These are phyloP conservation scores for Calocybe gangraenosa DNA, from an alignment of 768 basidiomycete species.

Conservation along the genomic window DNA sequence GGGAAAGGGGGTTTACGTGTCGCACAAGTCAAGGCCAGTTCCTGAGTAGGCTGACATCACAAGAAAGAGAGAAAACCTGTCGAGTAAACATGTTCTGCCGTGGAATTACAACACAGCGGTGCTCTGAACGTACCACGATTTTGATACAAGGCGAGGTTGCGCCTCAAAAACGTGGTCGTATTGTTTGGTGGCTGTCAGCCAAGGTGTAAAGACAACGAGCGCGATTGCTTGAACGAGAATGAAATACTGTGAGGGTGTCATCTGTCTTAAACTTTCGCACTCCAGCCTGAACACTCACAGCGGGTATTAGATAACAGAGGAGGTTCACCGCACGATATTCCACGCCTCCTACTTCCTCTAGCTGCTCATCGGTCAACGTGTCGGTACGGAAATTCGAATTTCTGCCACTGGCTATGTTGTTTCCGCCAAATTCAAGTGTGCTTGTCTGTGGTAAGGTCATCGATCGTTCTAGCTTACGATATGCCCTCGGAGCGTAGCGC, in stretches of 20 bases:
- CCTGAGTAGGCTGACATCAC: conserved; percentile 55
- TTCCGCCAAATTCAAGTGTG: conserved; percentile 41
- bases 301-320: conserved; percentile 45
- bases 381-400: conserved; percentile 57
- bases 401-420: conserved; percentile 47
- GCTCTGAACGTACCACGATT: conserved; percentile 46
- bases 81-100: not conserved
- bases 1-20: conserved; percentile 35
- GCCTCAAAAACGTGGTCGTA: conserved; percentile 45
- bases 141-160: conserved; percentile 49
- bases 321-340: conserved; percentile 65
- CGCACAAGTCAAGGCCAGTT: conserved; percentile 65
- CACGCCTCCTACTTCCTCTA: conserved; percentile 72
- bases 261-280: not conserved
- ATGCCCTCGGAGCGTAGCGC: conserved; percentile 37
- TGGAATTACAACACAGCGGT: not conserved
- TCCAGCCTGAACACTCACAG: conserved; percentile 26
- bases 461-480: conserved; percentile 40
- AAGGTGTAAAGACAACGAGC: conserved; percentile 59
- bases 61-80: conserved; percentile 42
- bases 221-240: conserved; percentile 50
- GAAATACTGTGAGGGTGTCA: conserved; percentile 52
- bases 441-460: conserved; percentile 47
- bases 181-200: conserved; percentile 40
- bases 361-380: conserved; percentile 56